Evolutionary conservation across 345 rosid species (phyloP), one percentile per base, ranked within the genome.

Genomic region (Diplotaxis tenuifolia): DNA sequence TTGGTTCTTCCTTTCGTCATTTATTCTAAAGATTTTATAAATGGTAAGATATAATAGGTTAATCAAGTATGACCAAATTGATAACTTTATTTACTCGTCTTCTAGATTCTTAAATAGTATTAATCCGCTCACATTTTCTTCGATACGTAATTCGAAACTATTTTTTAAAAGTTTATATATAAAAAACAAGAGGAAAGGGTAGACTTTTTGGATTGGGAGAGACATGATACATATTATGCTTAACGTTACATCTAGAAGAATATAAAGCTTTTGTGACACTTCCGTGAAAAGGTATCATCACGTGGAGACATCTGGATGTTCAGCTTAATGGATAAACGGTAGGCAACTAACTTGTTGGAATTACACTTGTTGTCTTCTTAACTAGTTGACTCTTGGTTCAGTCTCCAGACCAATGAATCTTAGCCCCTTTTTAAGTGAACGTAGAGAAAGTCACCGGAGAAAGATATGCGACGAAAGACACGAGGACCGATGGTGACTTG

Each of bases 271-370:
- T 58, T 45, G 38, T 67, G 27, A 59, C 29, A 74, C 22, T 47
- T 14, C 38, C 15, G 0, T 36, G 32, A 49, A 10, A 75, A 9
- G 12, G 0, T 25, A 58, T 36, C n/a, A n/a, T n/a, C 79, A 75
- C 79, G 74, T 75, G 74, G 34, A 61, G 7, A 19, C 31, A 49
- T 19, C 22, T 50, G 15, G 20, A 14, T 58, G 34, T 63, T 62
- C 50, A 54, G 49, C 63, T 61, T 10, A 75, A 62, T 40, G n/a
- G 54, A 68, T 61, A 52, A 75, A 75, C 74, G 62, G 63, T 60
- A 61, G 74, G 69, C 68, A 75, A 75, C 78, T 67, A 68, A 75
- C 23, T 75, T 61, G 62, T 32, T 75, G 78, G 78, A 60, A 67
- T 36, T 68, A 68, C 79, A 68, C 55, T 69, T 75, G 69, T 15